Base-by-base conservation (phyloP, 805 yeast genomes). In the Kodamaea fukazawae region DNA sequence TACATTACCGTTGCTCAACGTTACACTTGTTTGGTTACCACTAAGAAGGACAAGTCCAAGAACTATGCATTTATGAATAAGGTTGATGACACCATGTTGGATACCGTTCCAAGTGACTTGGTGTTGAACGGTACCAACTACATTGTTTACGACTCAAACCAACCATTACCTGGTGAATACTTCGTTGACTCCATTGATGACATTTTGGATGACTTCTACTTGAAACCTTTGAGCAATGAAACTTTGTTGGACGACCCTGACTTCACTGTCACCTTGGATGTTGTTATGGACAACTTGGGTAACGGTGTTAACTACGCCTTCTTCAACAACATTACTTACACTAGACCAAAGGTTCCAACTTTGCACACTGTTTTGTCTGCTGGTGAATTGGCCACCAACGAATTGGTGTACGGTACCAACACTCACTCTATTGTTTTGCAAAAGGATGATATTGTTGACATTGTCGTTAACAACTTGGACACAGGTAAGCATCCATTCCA, bases 401-500 rank as follows among this genome's bases (percentile, higher is more conserved):
- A 73, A 11, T 43, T 51, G 15, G 69, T 84, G 32, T 86, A 83
- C 71, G 99, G 99, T 53, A 61, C 84, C 37, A 83, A 86, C 68
- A 84, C 95, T 38, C 74, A 90, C 57, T 54, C 96, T 0, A 71
- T 75, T 57, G 87, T 91, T 11, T 67, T 91, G 43, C 76, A 78
- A 48, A 72, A 79, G 51, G 75, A 73, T 54, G 86, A 75, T 53
- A 69, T 85, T 43, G 76, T 91, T 25, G 95, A 91, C 58, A 76
- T 91, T 50, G 85, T 86, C 5, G 56, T 91, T 31, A 91, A 91
- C 71, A 90, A 89, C 65, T 67, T 67, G 44, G 99, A 91, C 63
- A 78, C 95, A 4, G 97, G 98, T 59, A 83, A 74, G 53, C 99
- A 91, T 70, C 98, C 99, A 22, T 91, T 91, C 93, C 99, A 91